Conservation (phyloP, 768 basidiomycete genomes). For the Podaxis sp. region DNA sequence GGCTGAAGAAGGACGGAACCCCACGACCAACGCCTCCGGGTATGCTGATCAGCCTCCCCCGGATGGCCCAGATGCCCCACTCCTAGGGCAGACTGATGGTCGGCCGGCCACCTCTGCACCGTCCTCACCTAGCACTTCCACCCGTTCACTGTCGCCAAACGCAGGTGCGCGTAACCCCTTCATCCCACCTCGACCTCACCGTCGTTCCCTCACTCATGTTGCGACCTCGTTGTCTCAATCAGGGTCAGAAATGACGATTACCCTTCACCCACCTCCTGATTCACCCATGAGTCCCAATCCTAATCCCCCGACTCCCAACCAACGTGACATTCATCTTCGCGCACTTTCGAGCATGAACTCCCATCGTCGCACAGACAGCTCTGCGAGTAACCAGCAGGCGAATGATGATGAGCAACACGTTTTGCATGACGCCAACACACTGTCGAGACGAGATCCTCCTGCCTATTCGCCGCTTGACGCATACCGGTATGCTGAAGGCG, state of each 20-base stretch:
- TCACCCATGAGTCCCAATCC: conserved; percentile 71
- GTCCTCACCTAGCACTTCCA: conserved; percentile 44
- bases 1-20: conserved; percentile 36
- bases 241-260: conserved; percentile 68
- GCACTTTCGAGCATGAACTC: conserved; percentile 64
- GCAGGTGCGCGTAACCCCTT: conserved; percentile 87
- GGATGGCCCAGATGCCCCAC: conserved; percentile 26
- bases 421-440: conserved; percentile 25
- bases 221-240: conserved; percentile 56
- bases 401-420: conserved; percentile 29
- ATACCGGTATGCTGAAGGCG: conserved; percentile 81
- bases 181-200: conserved; percentile 68
- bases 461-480: conserved; percentile 89
- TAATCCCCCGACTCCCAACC: conserved; percentile 84
- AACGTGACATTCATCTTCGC: conserved; percentile 58
- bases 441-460: conserved; percentile 70
- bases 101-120: conserved; percentile 17
- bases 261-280: conserved; percentile 77
- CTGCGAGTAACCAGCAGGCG: conserved; percentile 25
- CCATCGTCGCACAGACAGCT: conserved; percentile 39
- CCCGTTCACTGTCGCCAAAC: conserved; percentile 63
- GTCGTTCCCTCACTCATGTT: conserved; percentile 68
- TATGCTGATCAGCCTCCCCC: conserved; percentile 14
- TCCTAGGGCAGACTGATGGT: conserved; percentile 17
- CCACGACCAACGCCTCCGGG: conserved; percentile 22